These are phyloP conservation scores for Dactylellina cionopaga DNA, from an alignment of 2,329 filamentous ascomycete species.

Conservation along the genomic window DNA sequence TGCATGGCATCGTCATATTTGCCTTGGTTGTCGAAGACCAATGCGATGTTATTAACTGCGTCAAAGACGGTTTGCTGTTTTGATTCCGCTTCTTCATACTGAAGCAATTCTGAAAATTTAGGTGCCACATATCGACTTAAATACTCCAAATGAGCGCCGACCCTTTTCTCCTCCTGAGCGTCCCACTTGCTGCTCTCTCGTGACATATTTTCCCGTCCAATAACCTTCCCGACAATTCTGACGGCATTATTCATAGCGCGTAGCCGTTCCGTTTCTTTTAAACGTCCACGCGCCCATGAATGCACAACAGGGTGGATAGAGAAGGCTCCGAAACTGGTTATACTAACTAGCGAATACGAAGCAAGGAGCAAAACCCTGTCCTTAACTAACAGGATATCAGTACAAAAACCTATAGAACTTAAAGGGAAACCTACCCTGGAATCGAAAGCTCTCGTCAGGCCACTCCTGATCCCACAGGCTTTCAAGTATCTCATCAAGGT, in stretches of 20 bases:
- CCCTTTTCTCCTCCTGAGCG: neutral
- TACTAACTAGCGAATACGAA: conserved; percentile 1
- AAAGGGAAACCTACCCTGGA: neutral
- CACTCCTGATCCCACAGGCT: conserved; percentile 35
- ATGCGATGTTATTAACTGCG: conserved; percentile 3
- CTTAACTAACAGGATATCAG: conserved; percentile 13
- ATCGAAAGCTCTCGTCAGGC: neutral
- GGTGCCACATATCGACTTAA: neutral
- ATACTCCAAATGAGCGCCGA: neutral
- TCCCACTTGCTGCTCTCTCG: conserved; percentile 2
- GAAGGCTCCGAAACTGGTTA: neutral
- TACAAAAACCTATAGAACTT: conserved; percentile 12
- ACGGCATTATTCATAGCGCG: neutral
- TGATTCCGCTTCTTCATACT: neutral
- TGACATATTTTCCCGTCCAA: neutral
- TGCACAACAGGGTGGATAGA: conserved; percentile 11
- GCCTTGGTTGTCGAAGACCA: too few species aligned
- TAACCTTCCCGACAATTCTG: neutral
- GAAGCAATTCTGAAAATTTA: neutral
- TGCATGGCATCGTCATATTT: too few species aligned
- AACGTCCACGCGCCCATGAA: neutral
- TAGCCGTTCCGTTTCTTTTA: neutral
- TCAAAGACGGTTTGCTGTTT: neutral
- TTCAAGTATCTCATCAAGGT: conserved; percentile 42
- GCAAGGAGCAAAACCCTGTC: neutral